Conservation (phyloP, 208 protist genomes). For the Giardia muris region DNA sequence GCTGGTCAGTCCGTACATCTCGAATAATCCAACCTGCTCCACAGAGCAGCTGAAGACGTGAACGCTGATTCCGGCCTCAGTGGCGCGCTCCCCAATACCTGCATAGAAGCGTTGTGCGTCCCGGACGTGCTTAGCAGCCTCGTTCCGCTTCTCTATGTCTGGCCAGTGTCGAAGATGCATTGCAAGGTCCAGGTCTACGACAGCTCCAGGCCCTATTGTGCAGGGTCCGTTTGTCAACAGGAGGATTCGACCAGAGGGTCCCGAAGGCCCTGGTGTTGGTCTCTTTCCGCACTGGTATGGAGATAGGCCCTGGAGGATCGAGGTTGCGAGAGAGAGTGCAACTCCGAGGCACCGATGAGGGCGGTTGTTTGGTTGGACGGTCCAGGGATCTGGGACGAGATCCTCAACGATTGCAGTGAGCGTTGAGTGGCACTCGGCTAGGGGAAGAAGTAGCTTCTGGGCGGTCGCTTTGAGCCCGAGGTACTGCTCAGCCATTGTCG, state of each 20-base stretch:
- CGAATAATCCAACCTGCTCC: slow-evolving; percentile 13
- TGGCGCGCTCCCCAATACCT: not conserved
- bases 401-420: slow-evolving; percentile 8
- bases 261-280: not conserved
- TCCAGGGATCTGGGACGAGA: not conserved
- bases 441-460: not conserved
- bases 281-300: too few relatives aligned
- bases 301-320: not conserved
- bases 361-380: not conserved
- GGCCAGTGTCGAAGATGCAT: slow-evolving; percentile 13
- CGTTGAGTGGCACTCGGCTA: not conserved
- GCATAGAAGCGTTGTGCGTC: not conserved
- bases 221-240: slow-evolving; percentile 4
- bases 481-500: not conserved
- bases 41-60: slow-evolving; percentile 18
- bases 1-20: not conserved
- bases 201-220: not conserved
- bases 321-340: not conserved
- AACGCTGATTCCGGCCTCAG: too few relatives aligned
- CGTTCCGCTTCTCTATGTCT: not conserved
- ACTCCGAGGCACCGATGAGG: not conserved
- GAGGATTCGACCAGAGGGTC: not conserved
- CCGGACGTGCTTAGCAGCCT: slow-evolving; percentile 13
- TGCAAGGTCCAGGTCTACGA: slow-evolving; percentile 18
- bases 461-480: slow-evolving; percentile 2